Conservation (phyloP, 257 asterid genomes). For the Eustoma russellianum region DNA sequence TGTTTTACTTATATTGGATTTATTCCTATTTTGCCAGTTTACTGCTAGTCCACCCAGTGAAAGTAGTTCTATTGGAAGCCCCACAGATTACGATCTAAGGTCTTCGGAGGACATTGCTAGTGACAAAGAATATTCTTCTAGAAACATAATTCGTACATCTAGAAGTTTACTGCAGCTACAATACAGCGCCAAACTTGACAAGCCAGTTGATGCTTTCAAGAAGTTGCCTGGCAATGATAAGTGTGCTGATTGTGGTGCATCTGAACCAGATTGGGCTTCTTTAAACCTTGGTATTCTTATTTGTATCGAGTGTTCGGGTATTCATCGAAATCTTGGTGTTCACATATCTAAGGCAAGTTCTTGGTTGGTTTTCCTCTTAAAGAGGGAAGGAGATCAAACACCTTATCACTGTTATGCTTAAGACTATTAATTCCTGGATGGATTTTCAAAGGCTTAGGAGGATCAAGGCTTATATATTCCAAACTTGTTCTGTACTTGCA, state of each 20-base stretch:
- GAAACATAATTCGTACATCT: constrained; percentile 47
- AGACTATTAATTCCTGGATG: no score
- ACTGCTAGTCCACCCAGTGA: constrained; percentile 83
- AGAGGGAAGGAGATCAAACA: no score
- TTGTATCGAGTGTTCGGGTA: constrained; percentile 86
- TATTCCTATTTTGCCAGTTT: constrained; percentile 38
- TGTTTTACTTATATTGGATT: constrained; percentile 2
- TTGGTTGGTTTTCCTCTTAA: no score
- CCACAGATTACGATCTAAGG: constrained; percentile 74
- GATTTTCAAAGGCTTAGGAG: no score
- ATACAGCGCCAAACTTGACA: constrained; percentile 35
- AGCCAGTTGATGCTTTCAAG: constrained; percentile 55
- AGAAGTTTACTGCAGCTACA: constrained; percentile 48
- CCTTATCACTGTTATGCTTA: no score
- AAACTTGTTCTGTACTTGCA: no score
- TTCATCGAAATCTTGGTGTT: constrained; percentile 94
- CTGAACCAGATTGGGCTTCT: constrained; percentile 97
- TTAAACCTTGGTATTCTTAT: constrained; percentile 80
- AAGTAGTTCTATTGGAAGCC: constrained; percentile 88
- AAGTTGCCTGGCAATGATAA: constrained; percentile 78
- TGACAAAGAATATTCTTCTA: constrained; percentile 43
- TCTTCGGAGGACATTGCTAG: constrained; percentile 66
- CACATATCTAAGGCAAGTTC: constrained; percentile 83
- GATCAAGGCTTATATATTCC: no score
- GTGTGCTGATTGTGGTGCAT: constrained; percentile 96